Evolutionary conservation across 2,329 filamentous ascomycete species (phyloP).

Genomic region (Fusarium xylarioides): DNA sequence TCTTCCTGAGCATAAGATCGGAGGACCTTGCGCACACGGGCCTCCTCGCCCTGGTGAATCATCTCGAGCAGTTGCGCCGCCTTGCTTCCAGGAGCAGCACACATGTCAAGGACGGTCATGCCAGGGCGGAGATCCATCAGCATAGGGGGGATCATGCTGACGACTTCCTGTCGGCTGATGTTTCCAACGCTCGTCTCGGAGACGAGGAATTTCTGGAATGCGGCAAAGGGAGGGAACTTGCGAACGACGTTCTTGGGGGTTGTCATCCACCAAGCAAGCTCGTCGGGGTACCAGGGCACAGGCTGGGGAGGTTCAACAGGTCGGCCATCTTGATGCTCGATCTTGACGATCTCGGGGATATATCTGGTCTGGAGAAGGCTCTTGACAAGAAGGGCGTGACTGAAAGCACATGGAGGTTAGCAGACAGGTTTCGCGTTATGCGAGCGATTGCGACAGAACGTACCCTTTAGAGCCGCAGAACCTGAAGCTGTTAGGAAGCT

Average conservation of each 20-base stretch:
- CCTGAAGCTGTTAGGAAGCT: slow-evolving; percentile 96
- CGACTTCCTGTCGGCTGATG: slow-evolving; percentile 95
- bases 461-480: slow-evolving; percentile 96
- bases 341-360: slow-evolving; percentile 87
- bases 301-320: slow-evolving; percentile 82
- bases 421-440: slow-evolving; percentile 14
- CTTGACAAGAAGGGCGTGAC: slow-evolving; percentile 92
- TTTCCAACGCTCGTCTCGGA: slow-evolving; percentile 97
- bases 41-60: slow-evolving; percentile 92
- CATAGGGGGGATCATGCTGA: slow-evolving; percentile 98
- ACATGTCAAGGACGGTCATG: slow-evolving; percentile 94
- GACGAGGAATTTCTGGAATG: slow-evolving; percentile 97
- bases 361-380: slow-evolving; percentile 87
- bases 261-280: slow-evolving; percentile 97
- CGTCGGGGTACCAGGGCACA: slow-evolving; percentile 92
- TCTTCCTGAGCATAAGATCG: slow-evolving; percentile 70
- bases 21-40: slow-evolving; percentile 77
- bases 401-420: slow-evolving; percentile 47
- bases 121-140: slow-evolving; percentile 90
- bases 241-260: slow-evolving; percentile 96
- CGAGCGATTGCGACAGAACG: slow-evolving; percentile 21
- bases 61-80: slow-evolving; percentile 94
- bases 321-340: slow-evolving; percentile 83
- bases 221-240: slow-evolving; percentile 91
- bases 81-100: slow-evolving; percentile 96